These are phyloP conservation scores for Citrus glauca DNA, from an alignment of 345 rosid genomes.

Conservation along the genomic window DNA sequence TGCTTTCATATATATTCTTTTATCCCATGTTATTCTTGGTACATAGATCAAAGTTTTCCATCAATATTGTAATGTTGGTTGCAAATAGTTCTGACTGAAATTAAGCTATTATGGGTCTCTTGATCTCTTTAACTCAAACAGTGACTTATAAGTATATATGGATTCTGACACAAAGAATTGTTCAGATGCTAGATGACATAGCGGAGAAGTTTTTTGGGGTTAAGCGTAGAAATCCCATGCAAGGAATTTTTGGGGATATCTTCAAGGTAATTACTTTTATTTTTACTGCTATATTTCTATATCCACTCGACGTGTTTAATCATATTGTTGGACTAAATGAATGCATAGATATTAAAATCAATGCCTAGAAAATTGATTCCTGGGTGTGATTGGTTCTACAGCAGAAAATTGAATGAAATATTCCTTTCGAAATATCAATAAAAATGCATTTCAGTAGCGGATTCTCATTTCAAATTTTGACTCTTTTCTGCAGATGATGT, in stretches of 20 bases:
- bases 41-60: background rate
- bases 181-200: conserved; percentile 78
- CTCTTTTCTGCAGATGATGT: conserved; percentile 34
- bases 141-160: background rate
- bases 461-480: background rate
- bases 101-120: background rate
- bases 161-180: conserved; percentile 15
- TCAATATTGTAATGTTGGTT: background rate
- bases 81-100: background rate
- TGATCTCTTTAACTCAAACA: background rate
- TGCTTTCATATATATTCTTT: background rate
- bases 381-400: background rate
- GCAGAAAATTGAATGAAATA: too few relatives aligned
- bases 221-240: conserved; percentile 73
- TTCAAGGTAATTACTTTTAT: conserved; percentile 47
- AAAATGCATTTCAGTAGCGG: background rate
- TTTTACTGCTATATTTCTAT: background rate
- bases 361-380: background rate
- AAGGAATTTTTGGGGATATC: conserved; percentile 85
- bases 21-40: background rate
- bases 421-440: background rate
- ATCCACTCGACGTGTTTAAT: too few relatives aligned
- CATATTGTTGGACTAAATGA: background rate
- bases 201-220: conserved; percentile 83
- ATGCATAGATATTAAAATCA: background rate